Percentiles rank a stretch among this genome's conserved stretches.
These are phyloP conservation scores for Penicillium sp. DNA, from an alignment of 2,329 filamentous ascomycete genomes.

Conservation along the genomic window DNA sequence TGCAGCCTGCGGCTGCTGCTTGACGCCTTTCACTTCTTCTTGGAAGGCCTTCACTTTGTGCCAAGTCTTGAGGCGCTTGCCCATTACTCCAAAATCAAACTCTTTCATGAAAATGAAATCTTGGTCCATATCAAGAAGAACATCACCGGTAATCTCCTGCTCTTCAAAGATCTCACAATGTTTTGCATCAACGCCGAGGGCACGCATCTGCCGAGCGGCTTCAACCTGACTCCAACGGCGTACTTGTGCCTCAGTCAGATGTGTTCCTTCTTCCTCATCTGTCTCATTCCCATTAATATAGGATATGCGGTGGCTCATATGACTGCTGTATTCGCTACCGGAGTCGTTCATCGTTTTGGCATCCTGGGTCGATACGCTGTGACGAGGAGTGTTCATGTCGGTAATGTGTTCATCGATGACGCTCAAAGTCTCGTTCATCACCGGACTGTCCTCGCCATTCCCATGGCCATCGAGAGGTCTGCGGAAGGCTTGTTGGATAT, in stretches of 20 bases:
- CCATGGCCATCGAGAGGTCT: conserved; percentile 51
- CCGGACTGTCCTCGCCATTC: conserved; percentile 63
- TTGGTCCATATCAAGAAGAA: conserved; percentile 91
- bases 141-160: conserved; percentile 93
- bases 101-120: conserved; percentile 93
- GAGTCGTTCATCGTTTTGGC: conserved; percentile 67
- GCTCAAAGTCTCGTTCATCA: conserved; percentile 90
- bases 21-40: conserved; percentile 71
- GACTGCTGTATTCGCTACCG: conserved; percentile 84
- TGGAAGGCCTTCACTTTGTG: conserved; percentile 92
- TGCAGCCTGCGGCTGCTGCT: conserved; percentile 38
- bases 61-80: conserved; percentile 87
- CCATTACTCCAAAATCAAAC: conserved; percentile 88
- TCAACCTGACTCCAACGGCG: conserved; percentile 74
- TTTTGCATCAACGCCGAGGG: conserved; percentile 76
- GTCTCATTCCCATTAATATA: conserved; percentile 95
- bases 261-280: conserved; percentile 79
- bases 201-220: conserved; percentile 86
- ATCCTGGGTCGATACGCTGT: conserved; percentile 51
- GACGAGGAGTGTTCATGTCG: conserved; percentile 67
- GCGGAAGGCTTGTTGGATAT: conserved; percentile 46
- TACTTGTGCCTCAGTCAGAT: conserved; percentile 72
- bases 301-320: conserved; percentile 72
- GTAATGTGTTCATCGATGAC: conserved; percentile 98
- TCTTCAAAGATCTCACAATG: conserved; percentile 94